Evolutionary conservation across 306 rosid species (phyloP), one percentile per base, ranked within the genome.

Genomic region (Trifolium fragiferum): DNA sequence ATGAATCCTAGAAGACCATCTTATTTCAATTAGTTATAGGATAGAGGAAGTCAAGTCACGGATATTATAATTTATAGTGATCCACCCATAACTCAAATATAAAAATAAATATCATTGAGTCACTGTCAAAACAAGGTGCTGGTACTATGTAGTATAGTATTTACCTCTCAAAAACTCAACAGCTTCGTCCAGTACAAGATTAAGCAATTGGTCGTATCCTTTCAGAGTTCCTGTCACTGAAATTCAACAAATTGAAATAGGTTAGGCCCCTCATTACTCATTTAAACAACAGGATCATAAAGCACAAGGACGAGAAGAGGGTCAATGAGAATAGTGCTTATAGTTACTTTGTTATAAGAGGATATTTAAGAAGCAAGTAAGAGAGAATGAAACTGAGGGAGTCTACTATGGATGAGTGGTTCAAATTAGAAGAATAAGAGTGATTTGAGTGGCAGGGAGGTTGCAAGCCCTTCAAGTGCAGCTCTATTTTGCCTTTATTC

Each of bases 121-220:
- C 18, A 14, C 23, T 68, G 43, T 9, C 10, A 47, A 68, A 68
- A 44, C 44, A 68, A 32, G 18, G 33, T 16, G 11, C 44, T 50
- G 8, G 3, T 69, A 69, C 61, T 25, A 8, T 18, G 23, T 32
- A 33, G 38, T 25, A 25, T 27, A 27, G 32, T 44, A 74, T 54
- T 74, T 81, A 93, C 98, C 98, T 89, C 98, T 87, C 33, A 90
- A 67, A 84, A 89, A 93, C 80, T 93, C 98, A 13, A 91, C 76
- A 18, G 97, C 93, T 84, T 93, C 98, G 59, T 93, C 98, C 30
- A 93, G 79, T 55, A 93, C 98, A 78, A 93, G 98, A 77, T 93
- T 93, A 35, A 93, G 89, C 70, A 93, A 84, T 82, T 93, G 98
- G 77, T 91, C 98, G 75, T 93, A 93, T 69, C 97, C 98, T 86